These are phyloP conservation scores for Termitomyces sp. DNA, from an alignment of 768 basidiomycete species.

Conservation along the genomic window DNA sequence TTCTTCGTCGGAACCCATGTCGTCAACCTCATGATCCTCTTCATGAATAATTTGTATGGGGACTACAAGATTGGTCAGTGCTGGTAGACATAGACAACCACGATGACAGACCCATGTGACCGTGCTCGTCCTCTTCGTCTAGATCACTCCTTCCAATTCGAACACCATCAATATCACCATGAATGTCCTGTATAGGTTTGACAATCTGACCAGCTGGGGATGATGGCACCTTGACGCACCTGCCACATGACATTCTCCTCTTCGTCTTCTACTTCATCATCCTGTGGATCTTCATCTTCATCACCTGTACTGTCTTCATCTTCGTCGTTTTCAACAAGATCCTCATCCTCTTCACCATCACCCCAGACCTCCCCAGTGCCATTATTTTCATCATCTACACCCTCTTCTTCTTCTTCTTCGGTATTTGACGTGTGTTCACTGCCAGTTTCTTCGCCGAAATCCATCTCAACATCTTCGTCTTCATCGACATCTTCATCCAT, in stretches of 20 bases:
- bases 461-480: constrained; percentile 84
- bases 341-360: constrained; percentile 65
- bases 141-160: constrained; percentile 43
- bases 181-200: constrained; percentile 40
- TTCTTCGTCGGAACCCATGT: constrained; percentile 52
- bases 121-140: constrained; percentile 60
- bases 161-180: constrained; percentile 35
- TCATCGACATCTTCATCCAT: constrained; percentile 79
- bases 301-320: constrained; percentile 44
- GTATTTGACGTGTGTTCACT: constrained; percentile 78
- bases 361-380: constrained; percentile 62
- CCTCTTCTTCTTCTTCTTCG: constrained; percentile 63
- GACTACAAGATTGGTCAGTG: constrained; percentile 16
- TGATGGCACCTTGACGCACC: constrained; percentile 25
- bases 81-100: background rate
- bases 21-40: constrained; percentile 57
- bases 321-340: constrained; percentile 44
- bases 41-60: constrained; percentile 58
- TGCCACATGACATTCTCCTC: constrained; percentile 53
- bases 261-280: constrained; percentile 46
- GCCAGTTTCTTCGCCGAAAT: constrained; percentile 77
- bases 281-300: constrained; percentile 34
- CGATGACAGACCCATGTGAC: constrained; percentile 30
- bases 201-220: background rate
- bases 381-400: constrained; percentile 54